These are phyloP conservation scores for Perkinsus olseni DNA, from an alignment of 169 alveolate genomes.

Conservation along the genomic window DNA sequence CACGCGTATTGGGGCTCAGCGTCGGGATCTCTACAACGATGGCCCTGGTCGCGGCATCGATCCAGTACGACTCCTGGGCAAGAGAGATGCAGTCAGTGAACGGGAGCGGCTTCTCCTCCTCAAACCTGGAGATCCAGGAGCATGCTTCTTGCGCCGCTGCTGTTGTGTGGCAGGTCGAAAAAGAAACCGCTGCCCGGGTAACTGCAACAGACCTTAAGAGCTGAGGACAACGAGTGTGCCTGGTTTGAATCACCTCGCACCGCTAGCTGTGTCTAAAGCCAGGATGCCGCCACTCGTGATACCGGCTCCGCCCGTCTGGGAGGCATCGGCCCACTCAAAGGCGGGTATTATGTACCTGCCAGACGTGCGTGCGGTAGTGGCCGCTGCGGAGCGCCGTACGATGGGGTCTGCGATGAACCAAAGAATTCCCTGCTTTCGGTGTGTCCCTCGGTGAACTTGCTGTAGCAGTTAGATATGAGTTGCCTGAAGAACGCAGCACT, in stretches of 20 bases:
- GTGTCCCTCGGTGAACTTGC: background rate
- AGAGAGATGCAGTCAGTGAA: background rate
- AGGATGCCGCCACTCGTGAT: background rate
- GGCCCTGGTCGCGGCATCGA: background rate
- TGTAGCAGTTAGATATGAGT: background rate
- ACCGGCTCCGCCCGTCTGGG: background rate
- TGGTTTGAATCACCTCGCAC: background rate
- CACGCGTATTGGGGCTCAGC: background rate
- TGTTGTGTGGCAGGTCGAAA: background rate
- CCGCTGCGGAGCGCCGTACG: background rate
- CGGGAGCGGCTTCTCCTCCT: background rate
- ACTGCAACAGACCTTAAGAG: background rate
- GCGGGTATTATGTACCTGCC: background rate
- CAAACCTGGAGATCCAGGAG: background rate
- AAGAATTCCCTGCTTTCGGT: background rate
- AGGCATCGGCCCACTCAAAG: background rate
- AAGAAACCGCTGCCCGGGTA: background rate
- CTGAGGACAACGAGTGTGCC: too few species aligned
- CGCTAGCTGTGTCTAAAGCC: background rate
- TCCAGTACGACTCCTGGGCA: background rate
- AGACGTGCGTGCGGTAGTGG: background rate
- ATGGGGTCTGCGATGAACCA: background rate
- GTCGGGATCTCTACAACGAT: background rate
- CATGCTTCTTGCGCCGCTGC: background rate
- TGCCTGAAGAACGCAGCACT: background rate